Base-by-base conservation (phyloP, 78 protist species). In the Mastigamoeba balamuthi region DNA sequence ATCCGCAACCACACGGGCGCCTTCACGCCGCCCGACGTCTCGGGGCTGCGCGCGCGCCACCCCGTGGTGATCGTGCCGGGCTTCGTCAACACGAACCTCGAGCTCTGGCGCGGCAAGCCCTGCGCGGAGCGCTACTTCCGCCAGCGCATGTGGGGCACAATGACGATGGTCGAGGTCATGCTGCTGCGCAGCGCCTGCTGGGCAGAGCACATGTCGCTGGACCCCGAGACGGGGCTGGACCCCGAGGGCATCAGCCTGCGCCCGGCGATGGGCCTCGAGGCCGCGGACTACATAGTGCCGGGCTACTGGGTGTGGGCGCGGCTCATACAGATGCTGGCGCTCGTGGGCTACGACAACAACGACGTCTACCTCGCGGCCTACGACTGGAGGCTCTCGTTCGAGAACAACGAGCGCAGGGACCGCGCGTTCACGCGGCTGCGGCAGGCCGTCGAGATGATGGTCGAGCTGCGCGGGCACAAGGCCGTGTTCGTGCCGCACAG, bases 131-230 rank as follows among this genome's bases (percentile, higher is more conserved):
- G 69, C 23, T 43, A 66, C 63, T 83, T 83, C 69, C 82, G 88
- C 7, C 74, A 72, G 72, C 70, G 88, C 42, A 35, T 76, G 69
- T 81, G 85, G 87, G 88, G 88, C 38, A 68, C 83, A 6, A n/a
- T 72, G 40, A 29, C 48, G 48, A 77, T 77, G 88, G 35, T 83
- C 43, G 39, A 72, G 73, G 28, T 4, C 63, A 1, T 83, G 41
- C 5, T 74, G 8, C 9, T 48, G 17, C 58, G 17, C 17, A 48
- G 58, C 37, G 33, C 5, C 42, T 33, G 29, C 58, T 35, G 1
- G n/a, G 69, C 66, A 25, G 6, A 64, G 68, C 86, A 82, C 75
- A 69, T 82, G 71, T 29, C 30, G 41, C 71, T 82, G 48, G 29
- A 71, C 41, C 44, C 38, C 36, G 4, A 5, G 67, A 81, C 87